These are phyloP conservation scores for Nannochloris sp. DNA, from an alignment of 139 green algal genomes.

Conservation along the genomic window DNA sequence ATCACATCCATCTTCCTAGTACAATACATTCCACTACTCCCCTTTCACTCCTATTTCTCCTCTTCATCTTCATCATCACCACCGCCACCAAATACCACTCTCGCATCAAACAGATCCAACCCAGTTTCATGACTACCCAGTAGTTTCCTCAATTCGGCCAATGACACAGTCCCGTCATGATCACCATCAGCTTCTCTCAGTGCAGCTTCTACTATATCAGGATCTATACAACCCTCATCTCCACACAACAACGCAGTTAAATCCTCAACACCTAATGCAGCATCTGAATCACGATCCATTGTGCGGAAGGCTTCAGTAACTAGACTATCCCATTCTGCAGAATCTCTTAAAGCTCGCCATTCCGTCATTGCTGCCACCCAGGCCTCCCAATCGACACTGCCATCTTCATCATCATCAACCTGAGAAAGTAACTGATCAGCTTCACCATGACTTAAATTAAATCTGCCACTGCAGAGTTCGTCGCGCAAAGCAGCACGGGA, in stretches of 20 bases:
- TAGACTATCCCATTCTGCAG: constrained; percentile 33
- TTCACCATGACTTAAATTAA: constrained; percentile 42
- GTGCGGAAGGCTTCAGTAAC: constrained; percentile 35
- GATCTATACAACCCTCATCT: constrained; percentile 9
- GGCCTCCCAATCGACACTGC: constrained; percentile 41
- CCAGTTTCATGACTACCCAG: constrained; percentile 18
- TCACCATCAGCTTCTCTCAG: constrained; percentile 43
- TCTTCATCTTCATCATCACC: neutral
- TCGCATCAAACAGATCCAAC: constrained; percentile 33
- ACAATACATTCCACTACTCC: too few species aligned
- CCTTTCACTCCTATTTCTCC: too few species aligned
- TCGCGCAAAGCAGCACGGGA: constrained; percentile 5
- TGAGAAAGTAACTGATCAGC: constrained; percentile 36
- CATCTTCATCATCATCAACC: constrained; percentile 14
- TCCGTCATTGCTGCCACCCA: constrained; percentile 66
- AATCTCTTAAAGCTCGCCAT: constrained; percentile 46
- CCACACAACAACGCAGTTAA: constrained; percentile 42
- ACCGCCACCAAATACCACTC: neutral
- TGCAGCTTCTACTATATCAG: constrained; percentile 34
- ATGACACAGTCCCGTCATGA: constrained; percentile 28
- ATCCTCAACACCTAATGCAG: constrained; percentile 36
- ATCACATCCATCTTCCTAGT: too few species aligned
- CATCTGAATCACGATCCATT: constrained; percentile 42
- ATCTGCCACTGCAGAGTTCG: constrained; percentile 42
- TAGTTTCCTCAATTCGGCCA: constrained; percentile 40